phyloP scores from a whole-genome alignment of 306 rosid genomes.

The Lathyrus sativus region DNA sequence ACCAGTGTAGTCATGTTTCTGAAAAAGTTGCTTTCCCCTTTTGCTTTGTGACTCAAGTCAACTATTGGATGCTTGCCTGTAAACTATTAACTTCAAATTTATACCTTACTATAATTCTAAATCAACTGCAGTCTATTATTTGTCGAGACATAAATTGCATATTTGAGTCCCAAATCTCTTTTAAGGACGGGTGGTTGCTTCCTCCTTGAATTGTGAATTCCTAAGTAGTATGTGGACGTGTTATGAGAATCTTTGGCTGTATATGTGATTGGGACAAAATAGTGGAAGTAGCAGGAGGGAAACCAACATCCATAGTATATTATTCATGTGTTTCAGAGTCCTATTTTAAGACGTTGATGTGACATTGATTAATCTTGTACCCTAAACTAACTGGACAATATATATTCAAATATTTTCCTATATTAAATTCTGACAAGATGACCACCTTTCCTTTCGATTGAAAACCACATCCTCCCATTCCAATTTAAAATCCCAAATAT shows the following conservation, averaged over 20 bases:
- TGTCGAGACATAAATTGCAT: not conserved
- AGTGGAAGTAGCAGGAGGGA: constrained; percentile 23
- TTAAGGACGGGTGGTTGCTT: constrained; percentile 21
- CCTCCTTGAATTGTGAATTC: constrained; percentile 28
- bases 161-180: not conserved
- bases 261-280: constrained; percentile 14
- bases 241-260: not conserved
- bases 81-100: constrained; percentile 29
- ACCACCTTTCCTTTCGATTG: too few species aligned
- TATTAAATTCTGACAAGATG: not conserved
- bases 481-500: too few species aligned
- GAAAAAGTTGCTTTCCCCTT: constrained; percentile 3
- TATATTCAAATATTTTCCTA: not conserved
- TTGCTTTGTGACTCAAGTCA: constrained; percentile 15
- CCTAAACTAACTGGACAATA: not conserved
- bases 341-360: constrained; percentile 13
- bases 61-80: constrained; percentile 22
- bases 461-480: too few species aligned
- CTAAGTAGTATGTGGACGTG: constrained; percentile 14
- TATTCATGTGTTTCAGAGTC: not conserved
- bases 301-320: not conserved
- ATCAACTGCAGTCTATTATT: constrained; percentile 1
- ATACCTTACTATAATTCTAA: constrained; percentile 20
- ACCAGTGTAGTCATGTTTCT: constrained; percentile 16
- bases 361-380: not conserved